Base-by-base conservation (phyloP, 163 green algal species). In the Chlamydomonas reinhardtii region DNA sequence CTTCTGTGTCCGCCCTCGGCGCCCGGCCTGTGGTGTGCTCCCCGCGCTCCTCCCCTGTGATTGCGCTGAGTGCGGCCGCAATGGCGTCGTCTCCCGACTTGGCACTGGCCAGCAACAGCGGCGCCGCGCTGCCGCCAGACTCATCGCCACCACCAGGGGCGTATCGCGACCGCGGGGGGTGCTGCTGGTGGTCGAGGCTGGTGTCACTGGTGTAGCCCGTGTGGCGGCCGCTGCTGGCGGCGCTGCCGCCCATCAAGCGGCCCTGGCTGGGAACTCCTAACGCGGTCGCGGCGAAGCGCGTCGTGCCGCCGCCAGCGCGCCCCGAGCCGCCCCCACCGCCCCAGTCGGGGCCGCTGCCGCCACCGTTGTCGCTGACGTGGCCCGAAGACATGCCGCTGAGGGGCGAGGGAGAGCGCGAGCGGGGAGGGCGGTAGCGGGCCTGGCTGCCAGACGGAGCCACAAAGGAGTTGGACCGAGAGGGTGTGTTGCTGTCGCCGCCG, bases 391-490 rank as follows among this genome's bases (percentile, higher is more conserved):
- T n/a, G 39, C 78, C 43, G 65, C 78, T 68, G 8, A 86, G 80
- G 0, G 80, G 80, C 11, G 80, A 86, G 27, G 80, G 80, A 29
- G 70, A 73, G 35, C 80, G 80, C 35, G 34, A 35, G 2, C 80
- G 69, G 8, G 80, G 80, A 37, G 70, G 80, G 2, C 70, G 56
- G 70, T 79, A 79, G 25, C 70, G 70, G 12, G 48, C 48, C 48
- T 56, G 48, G 24, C 43, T 31, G 37, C 80, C 70, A 15, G 34
- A 71, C 1, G 80, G 39, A 24, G 69, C 56, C 2, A 86, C 80
- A 25, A 86, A 86, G 14, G 80, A 86, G 54, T 86, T 86, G 34
- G 80, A 86, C 29, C 80, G 80, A 2, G 80, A 86, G 29, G 75
- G 34, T 0, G 56, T 16, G 32, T 4, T 19, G 80, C 80, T 79